Percentiles rank a stretch among this genome's conserved stretches.
These are phyloP conservation scores for Nakazawaea holstii DNA, from an alignment of 805 yeast species.

Conservation along the genomic window DNA sequence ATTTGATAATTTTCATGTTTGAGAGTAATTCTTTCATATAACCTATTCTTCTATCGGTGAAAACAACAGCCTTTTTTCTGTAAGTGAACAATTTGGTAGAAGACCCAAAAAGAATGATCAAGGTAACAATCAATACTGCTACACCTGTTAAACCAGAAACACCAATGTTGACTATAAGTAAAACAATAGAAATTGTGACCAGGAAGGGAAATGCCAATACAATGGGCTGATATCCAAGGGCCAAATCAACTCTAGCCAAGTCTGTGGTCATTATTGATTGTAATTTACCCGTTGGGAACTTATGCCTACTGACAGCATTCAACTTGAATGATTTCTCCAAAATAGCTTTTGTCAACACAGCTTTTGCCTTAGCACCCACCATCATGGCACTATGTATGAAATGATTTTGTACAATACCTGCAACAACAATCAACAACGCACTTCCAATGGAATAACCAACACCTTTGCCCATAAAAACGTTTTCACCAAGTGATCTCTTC, in stretches of 20 bases:
- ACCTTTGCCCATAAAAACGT: slow-evolving; percentile 27
- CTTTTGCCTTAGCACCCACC: slow-evolving; percentile 35
- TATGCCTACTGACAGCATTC: slow-evolving; percentile 27
- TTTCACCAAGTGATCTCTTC: slow-evolving; percentile 27
- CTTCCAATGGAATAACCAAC: slow-evolving; percentile 36
- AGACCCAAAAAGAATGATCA: slow-evolving; percentile 28
- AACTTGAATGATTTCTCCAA: slow-evolving; percentile 33
- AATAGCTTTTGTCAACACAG: slow-evolving; percentile 33
- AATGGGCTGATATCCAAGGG: slow-evolving; percentile 37
- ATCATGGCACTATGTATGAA: slow-evolving; percentile 37
- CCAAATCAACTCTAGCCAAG: slow-evolving; percentile 37
- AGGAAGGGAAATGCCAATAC: slow-evolving; percentile 37
- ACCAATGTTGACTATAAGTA: slow-evolving; percentile 32
- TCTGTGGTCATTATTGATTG: slow-evolving; percentile 39
- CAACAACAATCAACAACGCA: slow-evolving; percentile 25
- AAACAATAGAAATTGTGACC: slow-evolving; percentile 31
- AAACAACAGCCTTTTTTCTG: slow-evolving; percentile 30
- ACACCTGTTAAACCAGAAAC: slow-evolving; percentile 35
- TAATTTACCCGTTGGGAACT: slow-evolving; percentile 33
- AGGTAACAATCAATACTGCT: slow-evolving; percentile 32
- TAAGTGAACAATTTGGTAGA: slow-evolving; percentile 30
- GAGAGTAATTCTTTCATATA: slow-evolving; percentile 36
- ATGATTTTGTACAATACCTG: slow-evolving; percentile 25
- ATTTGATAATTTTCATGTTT: slow-evolving; percentile 37
- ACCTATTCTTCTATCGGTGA: slow-evolving; percentile 36